Evolutionary conservation across 2,329 filamentous ascomycete genomes (phyloP).

Genomic region (Magnaporthiopsis poae): DNA sequence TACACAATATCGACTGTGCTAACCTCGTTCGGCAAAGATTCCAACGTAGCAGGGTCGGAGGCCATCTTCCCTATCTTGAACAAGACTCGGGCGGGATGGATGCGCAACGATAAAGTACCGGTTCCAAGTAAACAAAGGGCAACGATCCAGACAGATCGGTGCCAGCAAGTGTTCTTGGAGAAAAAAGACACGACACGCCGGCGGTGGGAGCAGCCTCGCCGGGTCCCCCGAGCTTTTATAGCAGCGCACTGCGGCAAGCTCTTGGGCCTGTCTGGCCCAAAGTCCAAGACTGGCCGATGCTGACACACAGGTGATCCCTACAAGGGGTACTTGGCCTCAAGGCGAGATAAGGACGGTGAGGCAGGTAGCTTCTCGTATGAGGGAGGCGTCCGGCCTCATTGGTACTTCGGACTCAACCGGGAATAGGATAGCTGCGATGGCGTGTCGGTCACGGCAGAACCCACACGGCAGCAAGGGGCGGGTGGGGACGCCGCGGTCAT

Average conservation of each 20-base stretch:
- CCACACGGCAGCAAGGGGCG: neutral
- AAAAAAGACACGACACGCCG: neutral
- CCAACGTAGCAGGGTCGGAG: conserved; percentile 9
- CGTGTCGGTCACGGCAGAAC: neutral
- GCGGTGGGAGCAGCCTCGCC: neutral
- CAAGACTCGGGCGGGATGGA: neutral
- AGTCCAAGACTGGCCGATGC: neutral
- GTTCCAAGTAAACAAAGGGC: neutral
- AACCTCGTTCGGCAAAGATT: conserved; percentile 14
- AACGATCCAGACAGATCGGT: neutral
- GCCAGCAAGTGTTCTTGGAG: neutral
- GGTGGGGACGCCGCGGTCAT: neutral
- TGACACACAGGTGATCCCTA: neutral
- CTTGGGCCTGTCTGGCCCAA: neutral
- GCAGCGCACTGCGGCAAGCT: neutral
- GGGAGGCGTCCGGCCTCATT: neutral
- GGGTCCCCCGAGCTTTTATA: neutral
- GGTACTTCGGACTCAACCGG: neutral
- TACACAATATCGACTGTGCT: neutral
- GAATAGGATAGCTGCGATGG: neutral
- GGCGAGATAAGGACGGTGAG: neutral
- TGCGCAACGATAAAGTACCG: neutral
- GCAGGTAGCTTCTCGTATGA: neutral
- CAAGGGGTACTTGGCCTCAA: neutral
- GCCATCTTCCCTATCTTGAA: conserved; percentile 6